Base-by-base conservation (phyloP, 116 monocot genomes). In the Zostera marina region DNA sequence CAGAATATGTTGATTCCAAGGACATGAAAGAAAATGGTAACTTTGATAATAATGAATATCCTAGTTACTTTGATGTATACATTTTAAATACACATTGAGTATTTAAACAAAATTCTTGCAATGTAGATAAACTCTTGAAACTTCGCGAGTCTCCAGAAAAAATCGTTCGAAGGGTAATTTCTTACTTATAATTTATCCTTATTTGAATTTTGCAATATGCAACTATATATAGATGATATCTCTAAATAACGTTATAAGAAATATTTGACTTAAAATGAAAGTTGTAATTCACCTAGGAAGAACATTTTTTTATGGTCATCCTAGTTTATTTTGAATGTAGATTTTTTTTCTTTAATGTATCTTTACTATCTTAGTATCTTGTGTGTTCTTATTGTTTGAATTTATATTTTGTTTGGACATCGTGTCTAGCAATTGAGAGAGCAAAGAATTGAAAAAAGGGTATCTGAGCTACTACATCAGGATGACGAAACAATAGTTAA, bases 401-500 rank as follows among this genome's bases (percentile, higher is more conserved):
- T 47, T 20, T 32, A 32, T 1, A 22, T 48, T 41, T 38, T 52
- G 17, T 47, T 9, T 48, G 13, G 26, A 43, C 47, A 21, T 64
- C 4, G 39, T 19, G 22, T 73, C 16, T 44, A 93, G 93, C 72
- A 68, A 81, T 58, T 93, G 64, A 76, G 77, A 72, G 88, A 84
- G 60, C 78, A 64, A 65, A 83, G 72, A 42, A 61, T 79, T 52
- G 77, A 77, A 58, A 93, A 69, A 61, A 84, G 88, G 59, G 81
- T 70, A 39, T 45, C 62, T 64, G 79, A 84, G 49, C 65, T 87
- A 61, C 49, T 78, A 51, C 83, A 81, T 14, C 78, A 72, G 32
- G 87, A 93, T 64, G 74, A 76, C 41, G 87, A 79, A 72, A 68
- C 84, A 62, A 62, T 54, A 11, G 60, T 87, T 47, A 87, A 87